phyloP scores from a whole-genome alignment of 2,329 filamentous ascomycete species.

The Colletotrichum sp. region DNA sequence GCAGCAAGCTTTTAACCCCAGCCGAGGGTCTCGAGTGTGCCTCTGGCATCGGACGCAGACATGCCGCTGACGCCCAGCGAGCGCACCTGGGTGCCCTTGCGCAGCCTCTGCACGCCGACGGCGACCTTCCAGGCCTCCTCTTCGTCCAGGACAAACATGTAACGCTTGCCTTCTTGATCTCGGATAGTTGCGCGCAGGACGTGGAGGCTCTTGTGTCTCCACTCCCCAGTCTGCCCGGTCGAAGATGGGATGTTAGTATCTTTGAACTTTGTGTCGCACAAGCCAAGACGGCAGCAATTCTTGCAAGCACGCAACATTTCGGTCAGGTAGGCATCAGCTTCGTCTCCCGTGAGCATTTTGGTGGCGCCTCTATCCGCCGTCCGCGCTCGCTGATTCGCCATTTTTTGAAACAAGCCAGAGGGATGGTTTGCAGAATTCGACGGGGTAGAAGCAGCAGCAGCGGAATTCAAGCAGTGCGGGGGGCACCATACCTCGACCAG shows the following conservation, averaged over 20 bases:
- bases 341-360: slow-evolving; percentile 64
- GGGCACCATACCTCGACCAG: slow-evolving; percentile 87
- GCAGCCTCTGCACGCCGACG: slow-evolving; percentile 63
- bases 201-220: slow-evolving; percentile 62
- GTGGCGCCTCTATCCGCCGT: slow-evolving; percentile 53
- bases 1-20: slow-evolving; percentile 42
- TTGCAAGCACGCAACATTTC: slow-evolving; percentile 71
- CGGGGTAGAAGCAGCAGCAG: slow-evolving; percentile 46
- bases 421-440: slow-evolving; percentile 43
- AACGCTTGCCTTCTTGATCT: slow-evolving; percentile 71
- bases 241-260: slow-evolving; percentile 46
- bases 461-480: slow-evolving; percentile 61
- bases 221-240: slow-evolving; percentile 55
- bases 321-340: slow-evolving; percentile 68
- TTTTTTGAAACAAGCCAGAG: slow-evolving; percentile 49
- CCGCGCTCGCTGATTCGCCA: slow-evolving; percentile 49
- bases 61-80: slow-evolving; percentile 65
- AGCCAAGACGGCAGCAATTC: slow-evolving; percentile 63
- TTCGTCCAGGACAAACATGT: slow-evolving; percentile 68
- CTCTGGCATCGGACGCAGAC: slow-evolving; percentile 57
- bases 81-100: slow-evolving; percentile 64
- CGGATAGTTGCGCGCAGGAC: slow-evolving; percentile 67
- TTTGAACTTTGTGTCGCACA: slow-evolving; percentile 50
- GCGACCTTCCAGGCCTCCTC: slow-evolving; percentile 73
- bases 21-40: slow-evolving; percentile 63